These are phyloP conservation scores for Rosa hybrid DNA, from an alignment of 331 rosid genomes.

Conservation along the genomic window DNA sequence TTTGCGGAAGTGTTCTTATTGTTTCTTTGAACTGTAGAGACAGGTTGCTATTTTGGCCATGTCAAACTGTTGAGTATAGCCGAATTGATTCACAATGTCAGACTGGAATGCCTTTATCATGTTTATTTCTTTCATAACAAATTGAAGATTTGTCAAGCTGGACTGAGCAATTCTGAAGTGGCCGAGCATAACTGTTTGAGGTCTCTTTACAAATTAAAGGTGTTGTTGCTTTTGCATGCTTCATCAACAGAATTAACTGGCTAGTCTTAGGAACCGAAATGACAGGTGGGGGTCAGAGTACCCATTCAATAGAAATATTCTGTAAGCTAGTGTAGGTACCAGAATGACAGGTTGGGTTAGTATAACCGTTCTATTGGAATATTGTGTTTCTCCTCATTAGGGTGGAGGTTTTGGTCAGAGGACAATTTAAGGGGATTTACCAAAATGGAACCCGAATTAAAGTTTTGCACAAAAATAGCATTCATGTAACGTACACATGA, in stretches of 20 bases:
- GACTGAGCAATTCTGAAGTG: not conserved
- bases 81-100: not conserved
- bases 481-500: not conserved
- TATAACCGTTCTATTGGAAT: not conserved
- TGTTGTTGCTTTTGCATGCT: not conserved
- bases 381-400: not conserved
- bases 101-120: not conserved
- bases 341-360: not conserved
- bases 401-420: not conserved
- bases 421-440: not conserved
- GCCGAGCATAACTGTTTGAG: not conserved
- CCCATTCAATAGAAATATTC: not conserved
- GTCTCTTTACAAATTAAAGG: not conserved
- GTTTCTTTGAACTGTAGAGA: not conserved
- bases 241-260: not conserved
- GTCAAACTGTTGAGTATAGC: conserved; percentile 1
- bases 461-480: not conserved
- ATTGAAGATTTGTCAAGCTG: not conserved
- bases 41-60: not conserved
- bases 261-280: not conserved
- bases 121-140: not conserved
- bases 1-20: not conserved
- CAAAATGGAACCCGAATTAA: not conserved
- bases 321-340: not conserved
- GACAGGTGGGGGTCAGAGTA: not conserved